These are phyloP conservation scores for Trichoderma koningiopsis DNA, from an alignment of 2,329 filamentous ascomycete genomes.

Conservation along the genomic window DNA sequence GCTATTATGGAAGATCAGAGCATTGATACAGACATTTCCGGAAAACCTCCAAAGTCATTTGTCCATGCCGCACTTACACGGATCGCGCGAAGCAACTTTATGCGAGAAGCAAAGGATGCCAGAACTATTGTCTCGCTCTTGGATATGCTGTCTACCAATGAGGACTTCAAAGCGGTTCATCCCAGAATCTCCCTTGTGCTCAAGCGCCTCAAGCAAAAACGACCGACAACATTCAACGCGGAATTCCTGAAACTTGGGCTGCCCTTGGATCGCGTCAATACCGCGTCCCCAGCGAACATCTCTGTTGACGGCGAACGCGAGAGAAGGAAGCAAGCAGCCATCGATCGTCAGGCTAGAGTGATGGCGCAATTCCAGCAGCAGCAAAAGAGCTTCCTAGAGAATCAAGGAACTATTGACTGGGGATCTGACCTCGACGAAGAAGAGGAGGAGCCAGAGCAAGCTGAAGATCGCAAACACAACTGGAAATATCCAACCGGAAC, in stretches of 20 bases:
- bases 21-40: slow-evolving; percentile 53
- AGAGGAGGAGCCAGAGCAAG: slow-evolving; percentile 60
- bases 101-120: slow-evolving; percentile 56
- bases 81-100: slow-evolving; percentile 62
- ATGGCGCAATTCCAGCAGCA: slow-evolving; percentile 99
- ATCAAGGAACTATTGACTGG: slow-evolving; percentile 86
- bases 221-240: slow-evolving; percentile 70
- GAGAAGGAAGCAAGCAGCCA: slow-evolving; percentile 84
- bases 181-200: slow-evolving; percentile 83
- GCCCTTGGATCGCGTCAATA: slow-evolving; percentile 76
- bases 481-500: slow-evolving; percentile 93
- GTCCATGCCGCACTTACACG: slow-evolving; percentile 69
- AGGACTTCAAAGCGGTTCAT: slow-evolving; percentile 79
- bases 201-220: slow-evolving; percentile 80
- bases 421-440: slow-evolving; percentile 76
- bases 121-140: slow-evolving; percentile 67
- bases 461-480: slow-evolving; percentile 63
- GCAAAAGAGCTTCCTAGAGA: slow-evolving; percentile 91
- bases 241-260: slow-evolving; percentile 67
- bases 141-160: slow-evolving; percentile 63
- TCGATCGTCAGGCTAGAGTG: slow-evolving; percentile 86
- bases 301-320: slow-evolving; percentile 73
- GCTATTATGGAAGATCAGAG: slow-evolving; percentile 81
- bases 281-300: slow-evolving; percentile 73
- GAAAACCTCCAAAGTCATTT: slow-evolving; percentile 64